Evolutionary conservation across 805 yeast species (phyloP).

Genomic region (Kodamaea leandrae): DNA sequence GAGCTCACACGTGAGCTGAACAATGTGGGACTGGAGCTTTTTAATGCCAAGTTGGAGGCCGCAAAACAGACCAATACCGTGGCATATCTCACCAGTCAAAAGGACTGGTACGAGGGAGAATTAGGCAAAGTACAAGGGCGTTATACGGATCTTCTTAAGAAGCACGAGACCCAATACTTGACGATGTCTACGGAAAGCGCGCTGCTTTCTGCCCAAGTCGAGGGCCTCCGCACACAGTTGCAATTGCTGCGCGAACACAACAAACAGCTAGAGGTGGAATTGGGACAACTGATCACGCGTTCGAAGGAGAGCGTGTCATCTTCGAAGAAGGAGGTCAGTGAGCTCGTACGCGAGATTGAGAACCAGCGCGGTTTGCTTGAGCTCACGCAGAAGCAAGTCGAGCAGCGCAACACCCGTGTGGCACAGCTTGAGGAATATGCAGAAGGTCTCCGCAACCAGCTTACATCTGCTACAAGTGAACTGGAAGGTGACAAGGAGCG

Average conservation of each 20-base stretch:
- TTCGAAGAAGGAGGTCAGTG: conserved; percentile 19
- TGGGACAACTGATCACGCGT: background rate
- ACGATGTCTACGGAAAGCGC: conserved; percentile 28
- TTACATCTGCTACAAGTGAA: conserved; percentile 24
- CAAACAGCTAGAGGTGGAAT: conserved; percentile 40
- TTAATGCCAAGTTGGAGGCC: conserved; percentile 32
- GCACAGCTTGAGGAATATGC: conserved; percentile 49
- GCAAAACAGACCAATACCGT: conserved; percentile 36
- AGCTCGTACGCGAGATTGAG: conserved; percentile 34
- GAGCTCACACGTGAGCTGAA: conserved; percentile 36
- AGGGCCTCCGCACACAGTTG: conserved; percentile 9
- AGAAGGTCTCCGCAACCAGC: conserved; percentile 37
- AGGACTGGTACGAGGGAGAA: conserved; percentile 41
- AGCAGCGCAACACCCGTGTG: conserved; percentile 52
- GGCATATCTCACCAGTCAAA: conserved; percentile 32
- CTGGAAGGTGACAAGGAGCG: conserved; percentile 29
- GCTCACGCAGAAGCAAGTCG: conserved; percentile 51
- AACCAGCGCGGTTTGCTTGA: conserved; percentile 60
- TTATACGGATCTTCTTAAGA: conserved; percentile 37
- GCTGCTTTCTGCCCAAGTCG: conserved; percentile 24
- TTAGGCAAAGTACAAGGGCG: conserved; percentile 33
- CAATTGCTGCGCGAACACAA: conserved; percentile 25
- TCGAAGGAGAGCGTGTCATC: background rate
- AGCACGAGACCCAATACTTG: conserved; percentile 37
- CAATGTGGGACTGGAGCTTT: conserved; percentile 36